Evolutionary conservation across 331 rosid genomes (phyloP).

Genomic region (Saraca asoca): DNA sequence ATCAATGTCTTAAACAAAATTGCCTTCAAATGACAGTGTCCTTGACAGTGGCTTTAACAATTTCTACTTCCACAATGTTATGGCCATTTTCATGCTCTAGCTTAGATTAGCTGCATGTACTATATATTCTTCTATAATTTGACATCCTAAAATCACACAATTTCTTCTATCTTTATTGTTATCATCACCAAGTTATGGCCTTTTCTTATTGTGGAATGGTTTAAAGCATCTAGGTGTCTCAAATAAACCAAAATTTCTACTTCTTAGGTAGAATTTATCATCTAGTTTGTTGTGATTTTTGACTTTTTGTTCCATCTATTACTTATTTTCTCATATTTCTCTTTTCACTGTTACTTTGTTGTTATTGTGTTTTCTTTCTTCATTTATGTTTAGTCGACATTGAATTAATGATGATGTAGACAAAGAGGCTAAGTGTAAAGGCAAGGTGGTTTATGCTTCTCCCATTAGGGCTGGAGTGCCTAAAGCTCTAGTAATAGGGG

Average conservation of each 20-base stretch:
- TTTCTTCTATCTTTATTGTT: conserved; percentile 41
- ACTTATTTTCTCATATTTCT: conserved; percentile 4
- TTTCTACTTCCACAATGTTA: conserved; percentile 46
- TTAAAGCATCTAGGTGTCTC: conserved; percentile 76
- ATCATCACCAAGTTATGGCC: conserved; percentile 51
- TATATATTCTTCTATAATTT: conserved; percentile 35
- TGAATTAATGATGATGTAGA: conserved; percentile 49
- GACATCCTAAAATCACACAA: conserved; percentile 38
- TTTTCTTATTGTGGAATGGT: conserved; percentile 78
- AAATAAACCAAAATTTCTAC: conserved; percentile 39
- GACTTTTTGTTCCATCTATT: no score
- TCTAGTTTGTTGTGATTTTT: conserved; percentile 10
- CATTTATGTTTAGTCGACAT: neutral
- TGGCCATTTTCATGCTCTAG: conserved; percentile 39
- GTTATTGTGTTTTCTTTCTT: neutral
- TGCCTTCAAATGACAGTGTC: conserved; percentile 36
- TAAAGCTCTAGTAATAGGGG: no score
- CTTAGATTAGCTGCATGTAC: conserved; percentile 38
- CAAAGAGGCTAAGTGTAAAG: conserved; percentile 57
- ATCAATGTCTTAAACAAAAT: neutral
- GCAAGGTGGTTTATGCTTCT: conserved; percentile 79
- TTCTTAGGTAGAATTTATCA: conserved; percentile 39
- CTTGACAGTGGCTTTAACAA: conserved; percentile 58
- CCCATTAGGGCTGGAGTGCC: no score
- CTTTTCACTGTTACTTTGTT: conserved; percentile 13